Evolutionary conservation across 2,329 filamentous ascomycete genomes (phyloP).

Genomic region (Colletotrichum trifolii): DNA sequence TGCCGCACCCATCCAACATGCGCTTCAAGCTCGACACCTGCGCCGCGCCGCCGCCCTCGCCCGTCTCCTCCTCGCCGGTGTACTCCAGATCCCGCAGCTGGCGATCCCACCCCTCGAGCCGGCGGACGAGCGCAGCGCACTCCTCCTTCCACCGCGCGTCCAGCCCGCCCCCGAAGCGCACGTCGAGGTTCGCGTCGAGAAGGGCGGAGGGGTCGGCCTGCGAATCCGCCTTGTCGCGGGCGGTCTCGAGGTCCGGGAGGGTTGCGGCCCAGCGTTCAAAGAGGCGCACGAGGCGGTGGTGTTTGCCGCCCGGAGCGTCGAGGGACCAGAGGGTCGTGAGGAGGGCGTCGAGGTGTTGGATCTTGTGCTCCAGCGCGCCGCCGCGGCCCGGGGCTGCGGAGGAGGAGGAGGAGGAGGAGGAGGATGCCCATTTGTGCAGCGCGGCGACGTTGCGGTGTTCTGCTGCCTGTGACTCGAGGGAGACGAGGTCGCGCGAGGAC

Average conservation of each 20-base stretch:
- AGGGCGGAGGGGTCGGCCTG: constrained; percentile 42
- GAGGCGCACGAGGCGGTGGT: constrained; percentile 62
- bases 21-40: constrained; percentile 53
- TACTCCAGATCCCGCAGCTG: constrained; percentile 60
- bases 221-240: constrained; percentile 51
- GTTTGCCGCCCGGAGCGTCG: constrained; percentile 66
- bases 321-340: constrained; percentile 68
- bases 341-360: constrained; percentile 68
- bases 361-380: constrained; percentile 60
- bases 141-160: constrained; percentile 70
- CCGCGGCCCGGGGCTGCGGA: constrained; percentile 37
- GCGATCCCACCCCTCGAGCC: constrained; percentile 65
- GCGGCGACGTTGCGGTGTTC: constrained; percentile 64
- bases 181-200: constrained; percentile 48
- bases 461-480: constrained; percentile 53
- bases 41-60: constrained; percentile 25
- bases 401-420: neutral
- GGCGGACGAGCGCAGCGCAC: constrained; percentile 61
- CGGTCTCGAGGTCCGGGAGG: constrained; percentile 59
- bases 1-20: constrained; percentile 59
- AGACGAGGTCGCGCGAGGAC: constrained; percentile 48
- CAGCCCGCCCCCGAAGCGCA: constrained; percentile 65
- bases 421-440: constrained; percentile 61
- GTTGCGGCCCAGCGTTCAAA: constrained; percentile 70
- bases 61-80: constrained; percentile 32